phyloP scores from a whole-genome alignment of 169 alveolate genomes.

The Plasmodium falciparum region DNA sequence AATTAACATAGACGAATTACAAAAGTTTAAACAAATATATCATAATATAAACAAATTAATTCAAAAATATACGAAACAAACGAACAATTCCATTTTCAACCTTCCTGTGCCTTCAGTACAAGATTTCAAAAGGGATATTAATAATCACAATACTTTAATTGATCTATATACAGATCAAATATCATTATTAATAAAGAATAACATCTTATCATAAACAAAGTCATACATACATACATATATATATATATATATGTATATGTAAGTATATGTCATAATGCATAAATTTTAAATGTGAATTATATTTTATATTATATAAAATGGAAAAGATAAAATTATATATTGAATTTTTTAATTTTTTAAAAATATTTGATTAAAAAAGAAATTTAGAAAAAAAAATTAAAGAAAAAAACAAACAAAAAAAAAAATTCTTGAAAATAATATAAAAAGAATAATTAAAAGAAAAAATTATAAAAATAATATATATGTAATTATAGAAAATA shows the following conservation, averaged over 20 bases:
- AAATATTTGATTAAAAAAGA: neutral
- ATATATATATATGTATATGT: too few relatives aligned
- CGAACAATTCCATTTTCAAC: slow-evolving; percentile 1
- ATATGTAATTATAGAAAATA: slow-evolving; percentile 9
- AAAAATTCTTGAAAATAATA: too few relatives aligned
- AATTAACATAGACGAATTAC: slow-evolving; percentile 22
- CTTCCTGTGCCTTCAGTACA: neutral
- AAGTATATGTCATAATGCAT: neutral
- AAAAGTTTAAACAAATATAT: slow-evolving; percentile 14
- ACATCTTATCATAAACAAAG: neutral
- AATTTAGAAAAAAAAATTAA: neutral
- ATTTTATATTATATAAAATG: neutral
- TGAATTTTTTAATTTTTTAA: too few relatives aligned
- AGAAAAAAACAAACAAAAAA: neutral
- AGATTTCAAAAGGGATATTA: slow-evolving; percentile 18
- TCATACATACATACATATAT: neutral
- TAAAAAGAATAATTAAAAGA: neutral
- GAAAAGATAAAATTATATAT: neutral
- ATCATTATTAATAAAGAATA: slow-evolving; percentile 43
- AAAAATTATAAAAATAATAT: slow-evolving; percentile 10
- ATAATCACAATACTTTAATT: slow-evolving; percentile 11
- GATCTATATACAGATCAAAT: slow-evolving; percentile 51
- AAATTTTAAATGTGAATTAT: neutral
- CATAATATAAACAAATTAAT: slow-evolving; percentile 17
- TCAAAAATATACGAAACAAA: slow-evolving; percentile 34